phyloP scores from a whole-genome alignment of 352 stramenopile species.

The Bremia lactucae region DNA sequence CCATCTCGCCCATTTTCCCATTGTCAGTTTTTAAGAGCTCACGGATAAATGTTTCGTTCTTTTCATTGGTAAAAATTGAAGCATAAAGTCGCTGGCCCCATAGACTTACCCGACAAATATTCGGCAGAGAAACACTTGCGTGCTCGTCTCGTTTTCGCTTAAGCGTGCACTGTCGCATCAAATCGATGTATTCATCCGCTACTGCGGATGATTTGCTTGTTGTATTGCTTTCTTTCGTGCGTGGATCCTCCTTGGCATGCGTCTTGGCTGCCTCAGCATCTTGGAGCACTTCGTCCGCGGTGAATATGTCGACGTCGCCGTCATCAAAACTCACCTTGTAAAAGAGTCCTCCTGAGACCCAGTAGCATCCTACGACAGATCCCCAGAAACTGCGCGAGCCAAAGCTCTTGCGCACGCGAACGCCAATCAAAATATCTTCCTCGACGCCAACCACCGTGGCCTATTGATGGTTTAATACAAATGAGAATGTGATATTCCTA shows the following conservation, averaged over 20 bases:
- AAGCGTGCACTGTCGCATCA: conserved; percentile 21
- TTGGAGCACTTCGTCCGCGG: conserved; percentile 34
- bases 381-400: conserved; percentile 59
- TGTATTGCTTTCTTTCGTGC: neutral
- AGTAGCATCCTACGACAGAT: conserved; percentile 43
- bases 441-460: conserved; percentile 10
- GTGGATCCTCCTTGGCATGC: conserved; percentile 18
- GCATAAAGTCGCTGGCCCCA: conserved; percentile 58
- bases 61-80: conserved; percentile 43
- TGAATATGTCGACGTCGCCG: conserved; percentile 67
- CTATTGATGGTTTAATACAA: no score
- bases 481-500: no score
- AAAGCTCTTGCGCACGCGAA: conserved; percentile 62
- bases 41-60: conserved; percentile 37
- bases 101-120: conserved; percentile 25
- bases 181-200: conserved; percentile 14
- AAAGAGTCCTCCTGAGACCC: conserved; percentile 36
- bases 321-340: conserved; percentile 81
- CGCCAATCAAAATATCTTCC: conserved; percentile 17
- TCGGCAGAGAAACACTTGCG: neutral
- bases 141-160: conserved; percentile 35
- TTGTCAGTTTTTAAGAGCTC: conserved; percentile 40
- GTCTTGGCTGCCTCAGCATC: conserved; percentile 30
- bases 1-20: conserved; percentile 44
- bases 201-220: neutral